Conservation (phyloP, 2,329 filamentous ascomycete species). For the Fusarium luffae region DNA sequence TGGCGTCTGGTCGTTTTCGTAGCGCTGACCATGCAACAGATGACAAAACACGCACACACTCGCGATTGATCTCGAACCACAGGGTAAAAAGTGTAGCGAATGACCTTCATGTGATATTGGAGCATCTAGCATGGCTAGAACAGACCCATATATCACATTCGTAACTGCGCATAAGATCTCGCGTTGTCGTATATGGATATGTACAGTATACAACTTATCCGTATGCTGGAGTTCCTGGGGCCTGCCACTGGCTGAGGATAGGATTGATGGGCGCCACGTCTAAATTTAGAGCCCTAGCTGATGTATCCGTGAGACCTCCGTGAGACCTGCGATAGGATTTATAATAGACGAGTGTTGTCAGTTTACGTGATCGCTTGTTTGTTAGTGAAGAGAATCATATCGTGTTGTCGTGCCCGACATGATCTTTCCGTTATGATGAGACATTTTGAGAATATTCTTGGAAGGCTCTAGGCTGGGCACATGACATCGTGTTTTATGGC, state of each 20-base stretch:
- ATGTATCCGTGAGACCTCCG: constrained; percentile 14
- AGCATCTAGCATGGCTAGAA: neutral
- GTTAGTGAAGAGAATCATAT: neutral
- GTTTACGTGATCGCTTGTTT: neutral
- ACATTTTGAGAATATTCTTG: neutral
- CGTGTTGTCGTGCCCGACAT: neutral
- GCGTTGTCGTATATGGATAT: neutral
- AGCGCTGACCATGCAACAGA: neutral
- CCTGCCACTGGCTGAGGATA: constrained; percentile 22
- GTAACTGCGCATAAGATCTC: neutral
- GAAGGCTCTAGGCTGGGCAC: neutral
- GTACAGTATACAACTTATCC: neutral
- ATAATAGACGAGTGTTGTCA: neutral
- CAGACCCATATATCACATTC: neutral
- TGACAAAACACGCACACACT: neutral
- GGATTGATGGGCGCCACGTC: constrained; percentile 13
- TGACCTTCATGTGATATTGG: neutral
- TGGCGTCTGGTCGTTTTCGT: constrained; percentile 1
- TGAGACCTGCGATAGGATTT: constrained; percentile 9
- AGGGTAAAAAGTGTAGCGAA: neutral
- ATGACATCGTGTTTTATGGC: neutral
- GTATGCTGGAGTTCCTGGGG: constrained; percentile 14
- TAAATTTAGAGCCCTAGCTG: constrained; percentile 34
- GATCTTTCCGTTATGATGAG: neutral
- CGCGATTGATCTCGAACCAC: neutral